Percentiles rank a stretch among this genome's conserved stretches.
phyloP scores from a whole-genome alignment of 2,329 filamentous ascomycete species.

The Monosporascus ibericus region DNA sequence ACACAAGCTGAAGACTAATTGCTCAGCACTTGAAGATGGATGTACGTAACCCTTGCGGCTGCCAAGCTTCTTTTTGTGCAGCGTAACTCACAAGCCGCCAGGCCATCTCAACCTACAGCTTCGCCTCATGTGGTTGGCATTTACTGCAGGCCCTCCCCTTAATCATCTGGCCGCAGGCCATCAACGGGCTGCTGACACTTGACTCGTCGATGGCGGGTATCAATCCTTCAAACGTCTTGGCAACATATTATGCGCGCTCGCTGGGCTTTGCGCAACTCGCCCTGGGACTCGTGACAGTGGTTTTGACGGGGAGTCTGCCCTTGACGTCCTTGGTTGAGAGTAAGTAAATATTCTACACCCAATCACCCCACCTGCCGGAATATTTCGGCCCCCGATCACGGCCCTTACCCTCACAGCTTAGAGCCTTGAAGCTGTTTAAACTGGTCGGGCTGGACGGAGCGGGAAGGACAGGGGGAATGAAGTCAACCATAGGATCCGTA shows the following conservation, averaged over 20 bases:
- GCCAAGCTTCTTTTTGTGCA: not conserved
- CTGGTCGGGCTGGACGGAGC: no score
- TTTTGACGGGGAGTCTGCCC: constrained; percentile 66
- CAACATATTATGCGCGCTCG: constrained; percentile 67
- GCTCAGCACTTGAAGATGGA: constrained; percentile 15
- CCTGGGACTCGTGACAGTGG: constrained; percentile 56
- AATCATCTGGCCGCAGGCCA: constrained; percentile 41
- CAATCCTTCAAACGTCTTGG: constrained; percentile 41
- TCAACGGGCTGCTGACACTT: constrained; percentile 34
- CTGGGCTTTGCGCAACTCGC: constrained; percentile 63
- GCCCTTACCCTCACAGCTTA: no score
- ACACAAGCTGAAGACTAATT: no score
- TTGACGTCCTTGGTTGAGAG: constrained; percentile 45
- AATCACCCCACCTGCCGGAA: no score
- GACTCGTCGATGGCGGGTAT: constrained; percentile 1
- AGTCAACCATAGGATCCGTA: no score
- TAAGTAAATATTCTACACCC: constrained; percentile 12
- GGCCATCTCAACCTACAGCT: constrained; percentile 45
- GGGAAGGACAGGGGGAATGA: no score
- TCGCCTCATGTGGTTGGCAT: constrained; percentile 47
- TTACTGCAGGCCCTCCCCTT: constrained; percentile 40
- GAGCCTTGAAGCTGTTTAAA: no score
- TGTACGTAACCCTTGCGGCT: constrained; percentile 12
- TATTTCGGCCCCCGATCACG: not conserved
- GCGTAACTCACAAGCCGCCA: constrained; percentile 15